Conservation (phyloP, 768 basidiomycete genomes). For the Tulasnella sp. region DNA sequence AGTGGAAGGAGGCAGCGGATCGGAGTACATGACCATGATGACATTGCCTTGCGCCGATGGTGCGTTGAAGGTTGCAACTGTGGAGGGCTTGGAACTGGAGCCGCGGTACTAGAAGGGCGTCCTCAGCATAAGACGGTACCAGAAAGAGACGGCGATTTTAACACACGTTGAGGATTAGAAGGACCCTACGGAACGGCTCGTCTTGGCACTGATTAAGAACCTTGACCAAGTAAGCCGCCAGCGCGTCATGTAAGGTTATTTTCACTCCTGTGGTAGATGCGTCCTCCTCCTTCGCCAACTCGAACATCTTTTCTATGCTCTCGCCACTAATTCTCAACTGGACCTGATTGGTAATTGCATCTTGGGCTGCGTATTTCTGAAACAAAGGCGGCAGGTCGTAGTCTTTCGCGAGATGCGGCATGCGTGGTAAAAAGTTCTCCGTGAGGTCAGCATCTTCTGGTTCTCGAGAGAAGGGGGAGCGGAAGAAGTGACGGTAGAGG, state of each 20-base stretch:
- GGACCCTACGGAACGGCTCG: background rate
- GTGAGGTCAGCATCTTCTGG: background rate
- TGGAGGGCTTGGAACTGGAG: background rate
- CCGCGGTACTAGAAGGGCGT: background rate
- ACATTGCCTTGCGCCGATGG: background rate
- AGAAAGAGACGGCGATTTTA: background rate
- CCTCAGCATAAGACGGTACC: background rate
- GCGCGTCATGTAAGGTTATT: background rate
- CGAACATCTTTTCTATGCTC: background rate
- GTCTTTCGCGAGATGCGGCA: constrained; percentile 16
- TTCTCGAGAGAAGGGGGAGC: background rate
- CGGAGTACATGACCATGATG: constrained; percentile 6
- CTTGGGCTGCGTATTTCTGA: background rate
- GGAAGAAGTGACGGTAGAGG: constrained; percentile 11
- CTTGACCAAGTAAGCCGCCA: constrained; percentile 14
- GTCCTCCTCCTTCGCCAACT: background rate
- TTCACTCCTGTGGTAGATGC: background rate
- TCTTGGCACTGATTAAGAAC: background rate
- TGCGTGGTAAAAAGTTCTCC: background rate
- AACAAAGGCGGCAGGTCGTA: background rate
- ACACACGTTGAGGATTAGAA: constrained; percentile 10
- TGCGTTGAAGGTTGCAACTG: background rate
- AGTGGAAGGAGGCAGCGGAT: background rate
- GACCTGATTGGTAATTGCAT: background rate
- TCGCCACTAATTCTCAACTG: background rate